Conservation (phyloP, 768 basidiomycete genomes). For the Mycena maculata region DNA sequence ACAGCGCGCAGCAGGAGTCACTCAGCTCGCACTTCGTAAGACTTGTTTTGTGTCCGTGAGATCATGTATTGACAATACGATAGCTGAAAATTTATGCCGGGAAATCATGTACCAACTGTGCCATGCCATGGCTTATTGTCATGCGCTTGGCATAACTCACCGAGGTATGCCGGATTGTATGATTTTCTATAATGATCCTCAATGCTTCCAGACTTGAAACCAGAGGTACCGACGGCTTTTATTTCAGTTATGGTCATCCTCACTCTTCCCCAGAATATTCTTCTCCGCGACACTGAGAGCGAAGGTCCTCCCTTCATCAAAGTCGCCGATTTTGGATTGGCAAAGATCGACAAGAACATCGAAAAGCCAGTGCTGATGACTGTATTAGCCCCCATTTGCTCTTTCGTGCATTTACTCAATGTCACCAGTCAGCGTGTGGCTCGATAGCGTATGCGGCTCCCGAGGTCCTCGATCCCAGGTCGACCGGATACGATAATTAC, state of each 20-base stretch:
- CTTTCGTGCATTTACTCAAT: neutral
- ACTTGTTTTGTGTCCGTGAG: neutral
- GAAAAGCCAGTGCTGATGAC: constrained; percentile 2
- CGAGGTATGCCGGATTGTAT: too few species aligned
- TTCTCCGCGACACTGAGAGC: neutral
- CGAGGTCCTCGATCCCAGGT: constrained; percentile 1
- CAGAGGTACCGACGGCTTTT: constrained; percentile 17
- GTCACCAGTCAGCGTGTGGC: constrained; percentile 3
- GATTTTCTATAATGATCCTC: too few species aligned
- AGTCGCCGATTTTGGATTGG: constrained; percentile 33
- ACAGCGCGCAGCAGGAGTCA: neutral
- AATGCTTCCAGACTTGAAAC: too few species aligned
- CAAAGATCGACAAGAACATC: constrained; percentile 3
- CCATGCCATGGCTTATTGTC: constrained; percentile 28
- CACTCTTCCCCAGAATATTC: constrained; percentile 24
- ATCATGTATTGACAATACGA: neutral
- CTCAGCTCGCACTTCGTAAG: constrained; percentile 12
- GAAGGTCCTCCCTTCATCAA: constrained; percentile 25
- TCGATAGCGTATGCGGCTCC: constrained; percentile 22
- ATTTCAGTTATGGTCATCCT: neutral
- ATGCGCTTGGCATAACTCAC: constrained; percentile 24
- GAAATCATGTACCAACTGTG: constrained; percentile 35
- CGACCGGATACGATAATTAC: constrained; percentile 18
- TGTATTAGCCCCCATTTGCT: neutral
- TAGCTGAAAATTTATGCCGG: constrained; percentile 26